These are phyloP conservation scores for Globisporangium camurandrum DNA, from an alignment of 352 stramenopile genomes.

Conservation along the genomic window DNA sequence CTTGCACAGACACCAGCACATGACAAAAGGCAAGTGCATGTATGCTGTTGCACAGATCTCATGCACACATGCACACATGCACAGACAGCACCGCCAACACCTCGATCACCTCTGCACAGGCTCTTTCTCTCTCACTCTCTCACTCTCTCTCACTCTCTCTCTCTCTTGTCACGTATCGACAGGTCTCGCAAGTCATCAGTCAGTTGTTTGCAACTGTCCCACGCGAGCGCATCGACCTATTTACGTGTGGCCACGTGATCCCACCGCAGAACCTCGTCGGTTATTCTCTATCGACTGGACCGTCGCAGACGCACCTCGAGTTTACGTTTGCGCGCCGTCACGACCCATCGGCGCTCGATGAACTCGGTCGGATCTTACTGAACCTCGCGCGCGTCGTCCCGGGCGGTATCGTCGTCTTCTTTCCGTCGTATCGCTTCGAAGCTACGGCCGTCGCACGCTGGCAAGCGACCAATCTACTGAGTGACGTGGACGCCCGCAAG, in stretches of 20 bases:
- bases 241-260: slow-evolving; percentile 99
- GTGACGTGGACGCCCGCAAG: slow-evolving; percentile 87
- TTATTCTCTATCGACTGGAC: slow-evolving; percentile 68
- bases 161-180: neutral
- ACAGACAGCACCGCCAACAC: no score
- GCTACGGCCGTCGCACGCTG: slow-evolving; percentile 84
- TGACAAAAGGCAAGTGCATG: no score
- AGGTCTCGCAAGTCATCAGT: slow-evolving; percentile 90
- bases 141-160: neutral
- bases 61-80: neutral
- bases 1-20: no score
- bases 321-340: slow-evolving; percentile 88
- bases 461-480: slow-evolving; percentile 70
- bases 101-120: neutral
- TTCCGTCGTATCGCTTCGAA: slow-evolving; percentile 97
- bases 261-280: slow-evolving; percentile 86
- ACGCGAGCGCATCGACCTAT: slow-evolving; percentile 84
- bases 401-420: slow-evolving; percentile 95
- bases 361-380: slow-evolving; percentile 91
- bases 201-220: slow-evolving; percentile 89
- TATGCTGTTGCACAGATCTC: no score
- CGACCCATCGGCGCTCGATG: slow-evolving; percentile 80
- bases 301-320: slow-evolving; percentile 87
- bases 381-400: slow-evolving; percentile 90
- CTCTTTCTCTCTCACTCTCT: slow-evolving; percentile 2